Evolutionary conservation across 805 yeast species (phyloP).

Genomic region (Kodamaea sagamina): DNA sequence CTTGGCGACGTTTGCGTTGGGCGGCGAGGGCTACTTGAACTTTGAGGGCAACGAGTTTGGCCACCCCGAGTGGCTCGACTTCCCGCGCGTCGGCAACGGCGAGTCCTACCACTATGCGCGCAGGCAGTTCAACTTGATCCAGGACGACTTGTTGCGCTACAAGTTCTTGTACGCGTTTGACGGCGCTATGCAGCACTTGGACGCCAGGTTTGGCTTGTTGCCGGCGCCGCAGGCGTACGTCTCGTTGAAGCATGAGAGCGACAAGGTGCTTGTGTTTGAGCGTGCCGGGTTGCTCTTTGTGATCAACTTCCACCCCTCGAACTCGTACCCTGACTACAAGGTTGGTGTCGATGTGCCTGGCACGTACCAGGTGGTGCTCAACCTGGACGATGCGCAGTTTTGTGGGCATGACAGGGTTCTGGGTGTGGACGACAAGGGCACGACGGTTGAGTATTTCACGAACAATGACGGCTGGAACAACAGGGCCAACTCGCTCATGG

Average conservation of each 20-base stretch:
- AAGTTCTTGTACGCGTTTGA: slow-evolving; percentile 80
- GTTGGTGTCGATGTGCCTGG: slow-evolving; percentile 88
- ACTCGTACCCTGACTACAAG: slow-evolving; percentile 83
- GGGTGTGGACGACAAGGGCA: slow-evolving; percentile 43
- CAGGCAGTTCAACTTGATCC: slow-evolving; percentile 86
- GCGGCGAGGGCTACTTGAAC: slow-evolving; percentile 95
- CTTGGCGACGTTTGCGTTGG: slow-evolving; percentile 82
- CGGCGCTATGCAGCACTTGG: slow-evolving; percentile 77
- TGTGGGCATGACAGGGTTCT: slow-evolving; percentile 80
- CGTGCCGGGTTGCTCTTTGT: slow-evolving; percentile 81
- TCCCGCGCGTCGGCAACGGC: slow-evolving; percentile 86
- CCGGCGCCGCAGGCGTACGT: slow-evolving; percentile 72
- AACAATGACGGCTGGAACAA: slow-evolving; percentile 78
- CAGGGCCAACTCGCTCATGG: slow-evolving; percentile 73
- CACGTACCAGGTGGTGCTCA: slow-evolving; percentile 68
- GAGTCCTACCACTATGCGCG: slow-evolving; percentile 93
- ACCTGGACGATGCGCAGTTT: slow-evolving; percentile 66
- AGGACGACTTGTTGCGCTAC: slow-evolving; percentile 80
- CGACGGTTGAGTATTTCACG: slow-evolving; percentile 59
- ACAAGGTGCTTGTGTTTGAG: slow-evolving; percentile 87
- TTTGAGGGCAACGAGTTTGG: slow-evolving; percentile 99
- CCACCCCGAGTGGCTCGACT: slow-evolving; percentile 98
- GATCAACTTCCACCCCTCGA: slow-evolving; percentile 86
- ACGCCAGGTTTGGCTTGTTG: slow-evolving; percentile 71
- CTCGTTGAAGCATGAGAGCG: slow-evolving; percentile 84